phyloP scores from a whole-genome alignment of 805 yeast species.

The Dipodascopsis uninucleata region DNA sequence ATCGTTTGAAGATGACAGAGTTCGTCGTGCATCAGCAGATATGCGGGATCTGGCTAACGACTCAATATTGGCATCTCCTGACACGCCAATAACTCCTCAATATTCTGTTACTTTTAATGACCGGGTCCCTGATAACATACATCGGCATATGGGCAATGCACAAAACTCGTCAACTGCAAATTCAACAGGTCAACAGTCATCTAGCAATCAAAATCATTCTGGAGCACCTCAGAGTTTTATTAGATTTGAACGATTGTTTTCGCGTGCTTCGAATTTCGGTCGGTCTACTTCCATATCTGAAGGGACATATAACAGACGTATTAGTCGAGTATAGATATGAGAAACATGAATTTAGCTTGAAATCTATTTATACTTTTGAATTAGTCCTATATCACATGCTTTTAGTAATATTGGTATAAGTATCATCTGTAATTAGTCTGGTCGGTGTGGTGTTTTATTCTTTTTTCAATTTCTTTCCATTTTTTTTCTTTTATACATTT shows the following conservation, averaged over 20 bases:
- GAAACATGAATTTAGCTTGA: too few species aligned
- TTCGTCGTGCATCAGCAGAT: too few species aligned
- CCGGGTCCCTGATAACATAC: neutral
- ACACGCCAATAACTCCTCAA: neutral
- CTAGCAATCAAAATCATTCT: neutral
- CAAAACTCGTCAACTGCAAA: neutral
- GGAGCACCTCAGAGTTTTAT: constrained; percentile 22
- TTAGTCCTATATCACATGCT: too few species aligned
- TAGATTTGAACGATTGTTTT: constrained; percentile 24
- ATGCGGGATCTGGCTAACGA: too few species aligned
- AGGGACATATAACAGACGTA: constrained; percentile 25
- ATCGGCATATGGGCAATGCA: neutral
- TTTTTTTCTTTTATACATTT: too few species aligned
- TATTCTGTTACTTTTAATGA: neutral
- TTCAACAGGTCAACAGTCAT: neutral
- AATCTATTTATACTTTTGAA: too few species aligned
- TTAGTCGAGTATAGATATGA: too few species aligned
- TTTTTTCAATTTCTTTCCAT: too few species aligned
- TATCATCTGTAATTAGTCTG: too few species aligned
- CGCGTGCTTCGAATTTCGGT: constrained; percentile 25
- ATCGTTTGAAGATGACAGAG: neutral
- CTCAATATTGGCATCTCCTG: too few species aligned
- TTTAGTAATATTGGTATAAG: too few species aligned
- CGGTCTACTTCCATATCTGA: constrained; percentile 27
- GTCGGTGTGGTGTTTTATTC: too few species aligned